Conservation (phyloP, 768 basidiomycete genomes). For the Plicaturopsis crispa region DNA sequence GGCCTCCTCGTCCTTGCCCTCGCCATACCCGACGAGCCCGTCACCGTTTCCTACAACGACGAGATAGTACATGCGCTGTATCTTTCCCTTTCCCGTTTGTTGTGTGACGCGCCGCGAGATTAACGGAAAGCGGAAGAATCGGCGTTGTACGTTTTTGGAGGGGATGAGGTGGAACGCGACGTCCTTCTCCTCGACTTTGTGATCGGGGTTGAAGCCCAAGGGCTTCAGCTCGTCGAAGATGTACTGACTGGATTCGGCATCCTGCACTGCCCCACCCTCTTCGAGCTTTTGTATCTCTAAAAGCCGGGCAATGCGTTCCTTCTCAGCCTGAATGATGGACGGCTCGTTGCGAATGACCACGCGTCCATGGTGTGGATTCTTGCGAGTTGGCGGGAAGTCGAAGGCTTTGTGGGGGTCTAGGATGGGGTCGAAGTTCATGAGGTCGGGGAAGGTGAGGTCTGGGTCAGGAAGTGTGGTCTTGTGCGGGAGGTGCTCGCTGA, state of each 20-base stretch:
- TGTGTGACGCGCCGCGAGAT: constrained; percentile 59
- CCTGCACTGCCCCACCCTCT: constrained; percentile 11
- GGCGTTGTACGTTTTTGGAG: constrained; percentile 15
- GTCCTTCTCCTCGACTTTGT: no score
- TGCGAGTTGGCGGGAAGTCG: constrained; percentile 44
- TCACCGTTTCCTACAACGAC: constrained; percentile 78
- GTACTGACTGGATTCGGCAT: constrained; percentile 10
- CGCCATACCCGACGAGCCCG: constrained; percentile 77
- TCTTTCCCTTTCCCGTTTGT: constrained; percentile 94
- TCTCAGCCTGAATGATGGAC: no score
- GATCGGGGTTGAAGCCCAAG: no score
- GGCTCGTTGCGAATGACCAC: constrained; percentile 60
- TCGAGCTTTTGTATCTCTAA: no score
- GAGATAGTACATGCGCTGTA: constrained; percentile 50
- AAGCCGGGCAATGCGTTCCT: no score
- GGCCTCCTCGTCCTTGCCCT: constrained; percentile 64
- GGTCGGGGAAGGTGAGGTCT: constrained; percentile 43
- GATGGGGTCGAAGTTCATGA: constrained; percentile 54
- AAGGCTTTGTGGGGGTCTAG: constrained; percentile 52
- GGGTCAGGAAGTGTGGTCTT: not conserved
- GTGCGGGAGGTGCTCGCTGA: no score
- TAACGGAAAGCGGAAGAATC: constrained; percentile 31
- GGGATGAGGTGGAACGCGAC: no score
- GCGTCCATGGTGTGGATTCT: constrained; percentile 49
- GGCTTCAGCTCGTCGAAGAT: no score